Conservation (phyloP, 1,284 basidiomycete genomes). For the Boletus smithii region DNA sequence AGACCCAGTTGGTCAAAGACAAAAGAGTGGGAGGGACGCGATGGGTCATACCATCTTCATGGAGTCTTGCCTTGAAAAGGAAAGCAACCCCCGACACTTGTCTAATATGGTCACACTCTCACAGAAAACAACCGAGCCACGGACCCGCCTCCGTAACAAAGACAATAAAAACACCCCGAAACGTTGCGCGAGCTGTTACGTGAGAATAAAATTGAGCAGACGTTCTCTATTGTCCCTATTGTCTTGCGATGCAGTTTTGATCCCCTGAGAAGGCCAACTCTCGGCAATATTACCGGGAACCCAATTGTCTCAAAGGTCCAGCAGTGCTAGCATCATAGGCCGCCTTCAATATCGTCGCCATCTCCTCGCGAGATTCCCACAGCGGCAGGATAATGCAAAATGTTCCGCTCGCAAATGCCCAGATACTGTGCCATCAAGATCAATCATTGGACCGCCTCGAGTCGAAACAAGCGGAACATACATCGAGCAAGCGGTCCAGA, state of each 20-base stretch:
- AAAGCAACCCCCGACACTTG: conserved; percentile 6
- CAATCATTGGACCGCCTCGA: background rate
- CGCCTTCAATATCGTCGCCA: conserved; percentile 31
- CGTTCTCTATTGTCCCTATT: conserved; percentile 29
- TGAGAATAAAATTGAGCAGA: conserved; percentile 13
- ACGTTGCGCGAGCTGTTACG: conserved; percentile 5
- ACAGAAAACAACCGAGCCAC: too few species aligned
- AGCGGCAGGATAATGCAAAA: conserved; percentile 48
- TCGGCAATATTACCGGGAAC: conserved; percentile 2
- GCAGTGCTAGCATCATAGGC: conserved; percentile 8
- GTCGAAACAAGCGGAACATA: conserved; percentile 16
- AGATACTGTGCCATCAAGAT: conserved; percentile 34
- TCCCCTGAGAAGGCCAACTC: conserved; percentile 1
- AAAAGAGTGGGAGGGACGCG: conserved; percentile 17
- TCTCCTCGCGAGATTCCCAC: conserved; percentile 45
- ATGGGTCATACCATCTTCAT: background rate
- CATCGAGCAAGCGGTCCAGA: conserved; percentile 51
- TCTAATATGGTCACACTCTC: conserved; percentile 7
- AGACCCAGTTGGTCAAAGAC: conserved; percentile 26
- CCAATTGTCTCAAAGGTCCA: background rate
- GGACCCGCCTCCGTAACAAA: conserved; percentile 4
- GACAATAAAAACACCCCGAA: conserved; percentile 26
- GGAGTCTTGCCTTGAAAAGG: background rate
- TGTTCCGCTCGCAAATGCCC: conserved; percentile 44
- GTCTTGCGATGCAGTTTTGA: conserved; percentile 12